Evolutionary conservation across 2,329 filamentous ascomycete genomes (phyloP), one percentile per base, ranked within the genome.

Genomic region (Aspergillus sojae): DNA sequence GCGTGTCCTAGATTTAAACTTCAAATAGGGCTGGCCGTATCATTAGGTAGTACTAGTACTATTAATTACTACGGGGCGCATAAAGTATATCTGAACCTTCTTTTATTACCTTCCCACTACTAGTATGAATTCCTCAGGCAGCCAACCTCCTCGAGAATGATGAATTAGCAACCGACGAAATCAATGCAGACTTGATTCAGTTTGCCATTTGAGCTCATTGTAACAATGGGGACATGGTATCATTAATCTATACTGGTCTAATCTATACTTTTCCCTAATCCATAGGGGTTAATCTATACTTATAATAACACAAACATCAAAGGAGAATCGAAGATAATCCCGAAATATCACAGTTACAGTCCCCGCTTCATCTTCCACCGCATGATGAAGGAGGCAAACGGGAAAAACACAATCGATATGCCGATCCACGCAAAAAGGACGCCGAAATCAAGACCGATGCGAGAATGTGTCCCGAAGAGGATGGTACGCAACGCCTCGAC

Each of bases 401-500:
- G 74, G 48, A 70, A 75, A 10, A 76, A 60, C 0, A 60, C 56
- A 30, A 76, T 58, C 0, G 74, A 76, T 2, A 70, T 56, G 0
- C 54, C 74, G 45, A 76, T 65, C 88, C 86, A 90, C 0, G 83
- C 83, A 63, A 89, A 83, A 50, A 90, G 72, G 1, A 90, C 76
- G 0, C 84, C 87, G 72, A 90, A 86, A 65, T 90, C 85, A 2
- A 88, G 72, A 0, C 86, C 86, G 57, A 90, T 85, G 16, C 81
- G 73, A 0, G 84, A 85, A 65, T 86, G 84, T 6, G 86, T 75
- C 60, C 85, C 86, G 65, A 90, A 90, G 14, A 90, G 66, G 34
- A 90, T 83, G n/a, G 84, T 84, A 4, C 87, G 80, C 30, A 83
- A 82, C 0, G 81, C 88, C 70, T 88, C 82, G 34, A 90, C 87